These are phyloP conservation scores for Aspergillus awamori DNA, from an alignment of 2,329 filamentous ascomycete genomes.

Conservation along the genomic window DNA sequence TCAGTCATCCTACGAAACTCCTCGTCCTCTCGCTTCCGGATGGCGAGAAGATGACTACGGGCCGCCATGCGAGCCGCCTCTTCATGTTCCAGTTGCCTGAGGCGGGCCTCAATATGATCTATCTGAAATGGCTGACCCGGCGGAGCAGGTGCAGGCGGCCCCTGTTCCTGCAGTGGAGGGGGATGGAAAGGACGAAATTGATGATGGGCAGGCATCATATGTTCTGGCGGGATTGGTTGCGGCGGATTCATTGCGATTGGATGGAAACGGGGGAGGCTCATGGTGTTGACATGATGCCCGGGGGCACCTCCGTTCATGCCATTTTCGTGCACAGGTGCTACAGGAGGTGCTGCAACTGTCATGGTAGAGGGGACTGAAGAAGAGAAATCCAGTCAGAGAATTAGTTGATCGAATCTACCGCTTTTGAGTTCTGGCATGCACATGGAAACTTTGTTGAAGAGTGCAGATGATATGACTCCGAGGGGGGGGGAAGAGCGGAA, in stretches of 20 bases:
- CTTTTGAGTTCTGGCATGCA: constrained; percentile 11
- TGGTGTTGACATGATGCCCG: constrained; percentile 30
- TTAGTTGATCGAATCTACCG: constrained; percentile 15
- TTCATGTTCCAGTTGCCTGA: constrained; percentile 45
- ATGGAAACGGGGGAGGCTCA: constrained; percentile 42
- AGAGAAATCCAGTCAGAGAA: constrained; percentile 1
- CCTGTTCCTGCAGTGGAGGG: constrained; percentile 34
- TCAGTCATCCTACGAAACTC: constrained; percentile 45
- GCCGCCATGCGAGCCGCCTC: constrained; percentile 43
- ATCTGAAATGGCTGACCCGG: constrained; percentile 31
- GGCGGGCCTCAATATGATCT: constrained; percentile 43
- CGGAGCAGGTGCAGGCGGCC: constrained; percentile 28
- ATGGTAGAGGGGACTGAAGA: constrained; percentile 27
- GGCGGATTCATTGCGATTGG: constrained; percentile 47
- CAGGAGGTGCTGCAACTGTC: constrained; percentile 41
- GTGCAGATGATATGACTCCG: constrained; percentile 7
- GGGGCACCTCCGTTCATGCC: constrained; percentile 32
- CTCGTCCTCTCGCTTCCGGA: constrained; percentile 46
- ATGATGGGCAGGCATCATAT: constrained; percentile 38
- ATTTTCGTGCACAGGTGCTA: constrained; percentile 39
- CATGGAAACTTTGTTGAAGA: constrained; percentile 6
- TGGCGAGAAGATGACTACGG: constrained; percentile 39
- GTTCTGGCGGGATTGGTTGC: constrained; percentile 36
- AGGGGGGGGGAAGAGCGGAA: constrained; percentile 11
- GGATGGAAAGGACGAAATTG: constrained; percentile 36